Percentiles rank a stretch among this genome's conserved stretches.
phyloP scores from a whole-genome alignment of 345 rosid species.

The Aethionema arabicum region DNA sequence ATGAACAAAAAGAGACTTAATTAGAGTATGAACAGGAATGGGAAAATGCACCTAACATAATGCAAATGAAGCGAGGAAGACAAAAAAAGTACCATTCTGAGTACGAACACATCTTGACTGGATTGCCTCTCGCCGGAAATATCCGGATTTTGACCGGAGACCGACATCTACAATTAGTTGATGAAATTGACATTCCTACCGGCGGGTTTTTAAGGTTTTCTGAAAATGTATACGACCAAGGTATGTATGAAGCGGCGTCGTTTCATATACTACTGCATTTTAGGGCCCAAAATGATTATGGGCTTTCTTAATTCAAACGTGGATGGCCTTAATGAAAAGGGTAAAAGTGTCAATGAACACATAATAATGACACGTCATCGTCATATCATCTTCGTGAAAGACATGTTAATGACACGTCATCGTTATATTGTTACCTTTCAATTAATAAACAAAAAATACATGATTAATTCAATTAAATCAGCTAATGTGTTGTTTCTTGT shows the following conservation, averaged over 20 bases:
- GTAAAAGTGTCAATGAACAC: background rate
- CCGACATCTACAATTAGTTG: constrained; percentile 46
- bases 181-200: constrained; percentile 16
- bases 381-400: no score
- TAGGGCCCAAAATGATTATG: background rate
- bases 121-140: constrained; percentile 89
- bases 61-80: background rate
- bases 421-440: no score
- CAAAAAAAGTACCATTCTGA: constrained; percentile 62
- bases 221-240: constrained; percentile 20
- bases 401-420: no score
- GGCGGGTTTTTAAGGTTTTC: constrained; percentile 38
- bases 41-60: background rate
- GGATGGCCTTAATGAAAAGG: background rate
- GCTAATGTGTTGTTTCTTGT: no score
- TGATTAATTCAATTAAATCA: no score
- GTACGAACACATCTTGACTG: constrained; percentile 97
- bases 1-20: constrained; percentile 3
- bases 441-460: no score
- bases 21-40: background rate
- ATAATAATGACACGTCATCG: no score
- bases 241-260: background rate
- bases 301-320: no score
- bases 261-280: background rate
- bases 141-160: constrained; percentile 66